Percentiles rank a stretch among this genome's conserved stretches.
These are phyloP conservation scores for Solanum microdontum DNA, from an alignment of 257 asterid species.

Conservation along the genomic window DNA sequence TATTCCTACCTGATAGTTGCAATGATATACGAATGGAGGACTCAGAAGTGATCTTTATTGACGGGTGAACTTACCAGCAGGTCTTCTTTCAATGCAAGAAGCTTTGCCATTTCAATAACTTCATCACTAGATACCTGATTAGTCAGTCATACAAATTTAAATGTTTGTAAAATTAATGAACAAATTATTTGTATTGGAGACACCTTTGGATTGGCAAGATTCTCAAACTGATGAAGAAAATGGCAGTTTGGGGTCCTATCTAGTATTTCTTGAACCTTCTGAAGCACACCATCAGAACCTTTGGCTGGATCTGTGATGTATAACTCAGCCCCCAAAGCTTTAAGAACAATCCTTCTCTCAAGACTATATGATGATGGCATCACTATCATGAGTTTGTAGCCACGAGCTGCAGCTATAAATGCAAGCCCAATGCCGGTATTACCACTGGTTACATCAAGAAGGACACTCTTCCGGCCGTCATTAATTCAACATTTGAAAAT, in stretches of 20 bases:
- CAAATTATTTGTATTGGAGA: neutral
- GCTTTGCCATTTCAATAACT: no score
- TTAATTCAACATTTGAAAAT: neutral
- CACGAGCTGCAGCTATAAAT: constrained; percentile 25
- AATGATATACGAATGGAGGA: neutral
- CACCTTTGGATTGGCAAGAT: constrained; percentile 40
- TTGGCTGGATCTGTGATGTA: constrained; percentile 19
- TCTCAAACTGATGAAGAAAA: constrained; percentile 26
- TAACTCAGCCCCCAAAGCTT: constrained; percentile 35
- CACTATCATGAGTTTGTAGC: constrained; percentile 27
- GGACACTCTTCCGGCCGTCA: constrained; percentile 20
- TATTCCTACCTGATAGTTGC: constrained; percentile 31
- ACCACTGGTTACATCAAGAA: constrained; percentile 31
- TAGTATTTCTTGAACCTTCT: constrained; percentile 19
- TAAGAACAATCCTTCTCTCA: constrained; percentile 30
- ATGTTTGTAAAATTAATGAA: no score
- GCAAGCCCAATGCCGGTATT: constrained; percentile 47
- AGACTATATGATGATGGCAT: constrained; percentile 28
- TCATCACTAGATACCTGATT: no score
- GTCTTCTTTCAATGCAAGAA: constrained; percentile 25
- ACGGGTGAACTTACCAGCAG: constrained; percentile 23
- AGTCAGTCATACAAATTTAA: no score
- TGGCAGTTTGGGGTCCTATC: constrained; percentile 23
- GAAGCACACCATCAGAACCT: constrained; percentile 14
- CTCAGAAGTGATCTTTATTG: neutral